Evolutionary conservation across 306 rosid genomes (phyloP), one percentile per base, ranked within the genome.

Genomic region (apple (Malus domestica)): DNA sequence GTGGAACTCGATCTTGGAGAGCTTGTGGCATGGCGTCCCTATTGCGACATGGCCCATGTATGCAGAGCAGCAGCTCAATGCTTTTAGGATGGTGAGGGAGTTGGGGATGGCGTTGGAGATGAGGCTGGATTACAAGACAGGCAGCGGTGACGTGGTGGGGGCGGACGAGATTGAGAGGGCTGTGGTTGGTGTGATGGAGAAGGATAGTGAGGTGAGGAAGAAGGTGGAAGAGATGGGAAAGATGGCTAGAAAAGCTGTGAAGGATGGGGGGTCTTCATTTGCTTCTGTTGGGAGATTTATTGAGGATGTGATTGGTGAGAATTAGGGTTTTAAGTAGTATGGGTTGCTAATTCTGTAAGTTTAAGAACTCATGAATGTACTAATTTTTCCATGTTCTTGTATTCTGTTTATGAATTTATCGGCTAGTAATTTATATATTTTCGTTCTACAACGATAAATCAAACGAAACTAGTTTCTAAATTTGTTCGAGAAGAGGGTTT

Each of bases 21-120:
- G 93, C 75, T 67, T 90, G 85, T 90, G 93, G 93, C 75, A 79
- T 76, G 91, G 91, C 4, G 93, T 90, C 3, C 96, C 93, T 4
- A 81, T 87, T 75, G 76, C 85, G 69, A 87, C 96, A 22, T 90
- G 89, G 96, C 96, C 93, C 16, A 70, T 88, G n/a, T 87, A 85
- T 79, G 93, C 85, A n/a, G 96, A 88, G 75, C 91, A 91, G 5
- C 88, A 88, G 60, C 67, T 90, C n/a, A 90, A 87, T 65, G 96
- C 93, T 45, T 87, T 75, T 76, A 68, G 57, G 60, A 75, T 88
- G 93, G 90, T 83, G 76, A 87, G 29, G 78, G 90, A 87, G 71
- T 64, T 29, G 10, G 82, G 85, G 5, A 52, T 88, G 46, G 90
- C 87, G 2, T 33, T 82, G 70, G 86, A 87, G 76, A 9, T 88